These are phyloP conservation scores for Rhizophora apiculata DNA, from an alignment of 345 rosid genomes.

Conservation along the genomic window DNA sequence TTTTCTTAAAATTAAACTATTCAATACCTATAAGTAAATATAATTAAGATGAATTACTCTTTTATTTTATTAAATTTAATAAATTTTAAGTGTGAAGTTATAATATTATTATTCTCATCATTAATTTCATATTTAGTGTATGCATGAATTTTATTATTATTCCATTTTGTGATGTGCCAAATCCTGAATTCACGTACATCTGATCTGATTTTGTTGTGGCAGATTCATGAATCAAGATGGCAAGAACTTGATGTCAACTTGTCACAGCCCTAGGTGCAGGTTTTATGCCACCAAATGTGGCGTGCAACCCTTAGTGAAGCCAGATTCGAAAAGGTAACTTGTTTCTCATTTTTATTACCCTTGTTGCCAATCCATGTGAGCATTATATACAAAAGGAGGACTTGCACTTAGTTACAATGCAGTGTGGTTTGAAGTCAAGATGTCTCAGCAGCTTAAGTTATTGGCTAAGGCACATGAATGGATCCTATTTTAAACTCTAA, in stretches of 20 bases:
- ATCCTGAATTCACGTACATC: slow-evolving; percentile 40
- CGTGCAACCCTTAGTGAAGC: slow-evolving; percentile 95
- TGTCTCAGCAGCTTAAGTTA: no score
- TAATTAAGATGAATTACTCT: no score
- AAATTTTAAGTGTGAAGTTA: no score
- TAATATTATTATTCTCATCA: no score
- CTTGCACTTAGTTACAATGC: background rate
- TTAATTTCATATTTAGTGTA: no score
- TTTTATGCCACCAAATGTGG: slow-evolving; percentile 89
- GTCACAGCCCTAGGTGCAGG: slow-evolving; percentile 90
- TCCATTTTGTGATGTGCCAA: slow-evolving; percentile 31
- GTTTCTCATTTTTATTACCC: background rate
- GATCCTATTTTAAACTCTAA: no score
- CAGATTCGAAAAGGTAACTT: slow-evolving; percentile 64
- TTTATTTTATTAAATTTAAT: no score
- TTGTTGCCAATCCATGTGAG: background rate
- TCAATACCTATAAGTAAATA: no score
- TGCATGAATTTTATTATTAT: slow-evolving; percentile 22
- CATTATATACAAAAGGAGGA: background rate
- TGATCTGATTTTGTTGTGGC: slow-evolving; percentile 97
- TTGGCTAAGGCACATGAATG: no score
- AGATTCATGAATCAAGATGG: slow-evolving; percentile 89
- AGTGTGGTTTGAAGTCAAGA: no score
- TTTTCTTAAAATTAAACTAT: no score
- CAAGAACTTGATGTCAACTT: slow-evolving; percentile 78